Evolutionary conservation across 2,329 filamentous ascomycete genomes (phyloP), one percentile per base, ranked within the genome.

Genomic region (Fusarium tupiense): DNA sequence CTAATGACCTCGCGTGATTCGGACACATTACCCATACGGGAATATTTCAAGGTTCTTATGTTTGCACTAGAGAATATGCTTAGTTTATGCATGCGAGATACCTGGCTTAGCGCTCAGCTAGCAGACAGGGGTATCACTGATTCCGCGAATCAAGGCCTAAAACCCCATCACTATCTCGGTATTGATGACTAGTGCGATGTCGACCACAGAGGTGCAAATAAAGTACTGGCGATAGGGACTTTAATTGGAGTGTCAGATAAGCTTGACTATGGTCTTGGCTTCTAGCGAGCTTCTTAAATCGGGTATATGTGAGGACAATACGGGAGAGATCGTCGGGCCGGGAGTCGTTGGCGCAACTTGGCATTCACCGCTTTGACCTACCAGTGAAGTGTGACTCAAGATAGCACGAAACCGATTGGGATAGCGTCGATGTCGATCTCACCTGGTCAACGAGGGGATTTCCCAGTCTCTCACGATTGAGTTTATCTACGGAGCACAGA

Each of bases 1-100:
- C 41, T 44, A 40, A 50, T 38, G 16, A 31, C 20, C 35, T 70
- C 67, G 67, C 61, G 67, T 70, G 67, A 65, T 70, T 71, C 67
- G 67, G 67, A 24, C 52, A 33, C 47, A 71, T 61, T 71, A 33
- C 67, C 67, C n/a, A 60, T 71, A 54, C 47, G 47, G 67, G 67
- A 70, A 70, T 50, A 50, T 71, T 19, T 50, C 19, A 41, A 70
- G 67, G 67, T 60, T 50, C 67, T 71, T 70, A 71, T 70, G 67
- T 70, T 47, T 59, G 41, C 35, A 61, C 67, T 71, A 70, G n/a
- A 40, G 41, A 54, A 47, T 71, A 70, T 70, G 67, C 67, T 70
- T 70, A 47, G 44, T 66, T 70, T 71, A 71, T 71, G 67, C 67
- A 66, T 66, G 67, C 67, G 24, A 16, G 37, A 60, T 44, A 43